Evolutionary conservation across 805 yeast species (phyloP), one percentile per base, ranked within the genome.

Genomic region (Jamesozyma spencerorum): DNA sequence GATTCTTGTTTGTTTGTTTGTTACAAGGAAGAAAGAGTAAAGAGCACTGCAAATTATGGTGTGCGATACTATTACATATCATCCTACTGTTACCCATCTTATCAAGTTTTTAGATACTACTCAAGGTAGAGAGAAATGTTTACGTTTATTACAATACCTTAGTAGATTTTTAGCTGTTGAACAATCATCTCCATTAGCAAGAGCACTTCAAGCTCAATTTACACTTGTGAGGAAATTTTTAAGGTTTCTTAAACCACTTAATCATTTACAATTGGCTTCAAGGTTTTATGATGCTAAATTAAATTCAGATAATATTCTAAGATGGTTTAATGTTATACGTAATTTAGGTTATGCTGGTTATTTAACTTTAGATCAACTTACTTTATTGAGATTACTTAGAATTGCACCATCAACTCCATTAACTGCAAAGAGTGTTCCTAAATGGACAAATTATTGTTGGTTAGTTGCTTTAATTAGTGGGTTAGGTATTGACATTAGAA

Each of bases 231-330:
- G 97, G 60, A 90, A 90, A 66, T 79, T 87, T 18, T 65, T 88
- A 68, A 75, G 97, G 55, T 77, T 81, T 55, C 74, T 86, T 47
- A 88, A 87, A 64, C 94, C 94, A 1, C 65, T 88, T 53, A 71
- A 70, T 52, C 86, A 81, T 57, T 55, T 84, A 40, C 77, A 78
- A 51, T 72, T 75, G n/a, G 84, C 88, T 4, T 69, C 82, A 2
- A 70, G 72, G 47, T 73, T 84, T 12, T 73, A 68, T 51, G 84
- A 78, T 55, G 79, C 85, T 62, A 81, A 83, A 66, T 71, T 86
- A 34, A 58, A 72, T 39, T 75, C 79, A 57, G 55, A 66, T 45
- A 66, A 77, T 13, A 68, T 76, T 17, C 69, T 48, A 13, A 49
- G 60, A 14, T 34, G 38, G 31, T 31, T 36, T 29, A 53, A 46